These are phyloP conservation scores for Gonium pectorale DNA, from an alignment of 139 green algal genomes.

Conservation along the genomic window DNA sequence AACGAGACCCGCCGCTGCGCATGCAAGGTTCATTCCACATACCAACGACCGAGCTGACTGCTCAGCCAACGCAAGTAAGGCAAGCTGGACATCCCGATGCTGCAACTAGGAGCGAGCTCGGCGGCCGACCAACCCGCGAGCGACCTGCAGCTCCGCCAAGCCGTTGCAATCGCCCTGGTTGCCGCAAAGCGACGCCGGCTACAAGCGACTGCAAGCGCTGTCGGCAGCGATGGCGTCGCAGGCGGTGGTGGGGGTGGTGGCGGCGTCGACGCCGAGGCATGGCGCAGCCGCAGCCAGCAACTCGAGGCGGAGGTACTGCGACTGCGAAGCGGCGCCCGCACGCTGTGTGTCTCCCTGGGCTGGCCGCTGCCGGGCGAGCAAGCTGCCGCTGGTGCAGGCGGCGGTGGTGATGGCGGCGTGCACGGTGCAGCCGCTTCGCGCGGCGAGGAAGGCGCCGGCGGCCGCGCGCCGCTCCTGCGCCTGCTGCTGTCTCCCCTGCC, in stretches of 20 bases:
- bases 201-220: neutral
- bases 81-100: too few relatives aligned
- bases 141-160: conserved; percentile 21
- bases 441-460: neutral
- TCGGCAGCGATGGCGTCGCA: neutral
- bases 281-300: neutral
- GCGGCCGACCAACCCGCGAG: too few relatives aligned
- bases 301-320: conserved; percentile 2
- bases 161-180: conserved; percentile 20
- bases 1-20: too few relatives aligned
- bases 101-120: too few relatives aligned
- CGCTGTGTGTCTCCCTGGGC: neutral
- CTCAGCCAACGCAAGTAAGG: too few relatives aligned
- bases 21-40: too few relatives aligned
- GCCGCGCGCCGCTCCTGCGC: neutral
- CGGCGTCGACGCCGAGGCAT: neutral
- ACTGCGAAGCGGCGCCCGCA: neutral
- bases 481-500: neutral
- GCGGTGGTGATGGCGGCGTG: neutral
- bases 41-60: too few relatives aligned
- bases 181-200: conserved; percentile 29
- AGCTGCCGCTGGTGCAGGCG: neutral
- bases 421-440: neutral
- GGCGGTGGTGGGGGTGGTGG: too few relatives aligned
- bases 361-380: neutral